phyloP scores from a whole-genome alignment of 2,329 filamentous ascomycete species.

The Triangularia verruculosa region DNA sequence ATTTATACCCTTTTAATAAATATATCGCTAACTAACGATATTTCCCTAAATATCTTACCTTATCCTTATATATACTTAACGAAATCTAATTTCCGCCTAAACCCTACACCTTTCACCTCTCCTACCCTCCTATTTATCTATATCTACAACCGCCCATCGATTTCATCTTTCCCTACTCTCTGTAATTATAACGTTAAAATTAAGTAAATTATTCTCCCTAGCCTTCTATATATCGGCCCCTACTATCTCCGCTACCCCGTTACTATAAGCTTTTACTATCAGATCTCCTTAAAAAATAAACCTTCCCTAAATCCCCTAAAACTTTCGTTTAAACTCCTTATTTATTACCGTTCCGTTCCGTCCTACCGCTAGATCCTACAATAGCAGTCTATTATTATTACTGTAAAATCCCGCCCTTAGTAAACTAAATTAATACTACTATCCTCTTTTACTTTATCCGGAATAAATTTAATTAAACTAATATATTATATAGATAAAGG shows the following conservation, averaged over 20 bases:
- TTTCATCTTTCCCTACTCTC: background rate
- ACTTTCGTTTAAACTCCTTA: background rate
- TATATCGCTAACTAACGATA: background rate
- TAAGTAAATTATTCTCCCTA: background rate
- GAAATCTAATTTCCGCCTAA: background rate
- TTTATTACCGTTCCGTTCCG: background rate
- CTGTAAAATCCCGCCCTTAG: background rate
- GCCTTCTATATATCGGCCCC: background rate
- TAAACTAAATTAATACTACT: background rate
- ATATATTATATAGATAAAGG: slow-evolving; percentile 53
- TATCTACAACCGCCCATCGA: background rate
- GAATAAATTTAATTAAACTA: background rate
- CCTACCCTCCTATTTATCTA: background rate
- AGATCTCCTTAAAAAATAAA: background rate
- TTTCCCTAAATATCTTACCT: background rate
- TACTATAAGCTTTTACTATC: background rate
- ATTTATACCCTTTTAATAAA: background rate
- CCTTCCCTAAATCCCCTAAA: background rate
- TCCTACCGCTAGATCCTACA: background rate
- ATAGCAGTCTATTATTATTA: background rate
- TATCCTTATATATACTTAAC: background rate
- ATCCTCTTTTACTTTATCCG: background rate
- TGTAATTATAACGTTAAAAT: background rate
- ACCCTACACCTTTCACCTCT: background rate
- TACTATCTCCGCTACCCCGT: background rate